These are phyloP conservation scores for Nitzschia sp. DNA, from an alignment of 108 stramenopile genomes.

Conservation along the genomic window DNA sequence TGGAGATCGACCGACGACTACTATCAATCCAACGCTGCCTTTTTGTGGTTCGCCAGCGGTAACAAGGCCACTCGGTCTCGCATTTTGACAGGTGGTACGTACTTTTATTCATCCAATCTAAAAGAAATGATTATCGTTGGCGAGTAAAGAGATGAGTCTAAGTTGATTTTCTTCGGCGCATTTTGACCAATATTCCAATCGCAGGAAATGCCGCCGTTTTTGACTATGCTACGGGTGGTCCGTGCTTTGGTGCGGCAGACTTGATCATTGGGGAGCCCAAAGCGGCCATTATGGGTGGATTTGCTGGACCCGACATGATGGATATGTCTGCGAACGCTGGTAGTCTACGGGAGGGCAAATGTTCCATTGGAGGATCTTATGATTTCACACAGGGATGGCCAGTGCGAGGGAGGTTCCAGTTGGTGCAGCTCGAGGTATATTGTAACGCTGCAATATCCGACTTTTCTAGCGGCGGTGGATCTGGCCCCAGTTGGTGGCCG, in stretches of 20 bases:
- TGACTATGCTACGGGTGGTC: slow-evolving; percentile 81
- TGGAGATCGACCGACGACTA: slow-evolving; percentile 84
- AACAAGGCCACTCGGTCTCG: slow-evolving; percentile 43
- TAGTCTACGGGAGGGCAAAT: slow-evolving; percentile 51
- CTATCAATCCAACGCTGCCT: slow-evolving; percentile 61
- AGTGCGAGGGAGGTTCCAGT: slow-evolving; percentile 50
- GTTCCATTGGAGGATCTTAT: slow-evolving; percentile 62
- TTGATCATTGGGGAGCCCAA: slow-evolving; percentile 67
- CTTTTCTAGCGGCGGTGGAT: neutral
- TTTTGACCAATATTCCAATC: no score
- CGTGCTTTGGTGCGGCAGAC: slow-evolving; percentile 76
- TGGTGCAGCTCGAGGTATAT: slow-evolving; percentile 78
- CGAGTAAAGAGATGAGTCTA: no score
- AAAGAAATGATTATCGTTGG: no score
- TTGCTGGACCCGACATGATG: slow-evolving; percentile 83
- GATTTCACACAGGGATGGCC: slow-evolving; percentile 62
- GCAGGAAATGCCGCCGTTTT: slow-evolving; percentile 73
- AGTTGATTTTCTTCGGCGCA: no score
- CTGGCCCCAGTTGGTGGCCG: slow-evolving; percentile 11
- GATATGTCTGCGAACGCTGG: slow-evolving; percentile 58
- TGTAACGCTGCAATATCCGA: slow-evolving; percentile 49
- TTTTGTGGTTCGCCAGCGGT: slow-evolving; percentile 64
- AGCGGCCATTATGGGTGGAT: slow-evolving; percentile 82
- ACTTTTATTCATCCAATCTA: neutral
- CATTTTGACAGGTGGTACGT: slow-evolving; percentile 47